Evolutionary conservation across 2,329 filamentous ascomycete genomes (phyloP).

Genomic region (Botryotinia convoluta): DNA sequence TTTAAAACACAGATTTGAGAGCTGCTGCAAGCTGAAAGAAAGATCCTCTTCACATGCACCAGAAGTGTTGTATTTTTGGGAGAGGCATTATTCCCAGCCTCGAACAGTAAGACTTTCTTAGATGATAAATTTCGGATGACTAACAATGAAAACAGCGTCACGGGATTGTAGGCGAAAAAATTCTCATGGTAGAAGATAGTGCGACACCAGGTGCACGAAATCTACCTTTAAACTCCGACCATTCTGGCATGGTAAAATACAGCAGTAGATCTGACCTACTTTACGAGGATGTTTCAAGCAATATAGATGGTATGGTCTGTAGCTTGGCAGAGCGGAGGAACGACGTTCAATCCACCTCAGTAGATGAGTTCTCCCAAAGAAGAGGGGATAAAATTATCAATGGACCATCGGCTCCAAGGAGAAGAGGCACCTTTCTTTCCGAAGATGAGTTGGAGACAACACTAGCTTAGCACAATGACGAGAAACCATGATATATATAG

Average conservation of each 20-base stretch:
- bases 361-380: not conserved
- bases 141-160: not conserved
- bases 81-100: constrained; percentile 3
- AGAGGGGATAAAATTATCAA: not conserved
- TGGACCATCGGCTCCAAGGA: not conserved
- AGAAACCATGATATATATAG: not conserved
- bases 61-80: constrained; percentile 19
- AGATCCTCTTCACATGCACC: not conserved
- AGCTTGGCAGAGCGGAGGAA: not conserved
- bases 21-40: not conserved
- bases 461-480: not conserved
- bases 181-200: constrained; percentile 14
- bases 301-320: constrained; percentile 3
- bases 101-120: not conserved
- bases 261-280: not conserved
- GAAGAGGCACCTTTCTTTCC: not conserved
- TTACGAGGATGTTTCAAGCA: constrained; percentile 14
- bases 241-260: constrained; percentile 20
- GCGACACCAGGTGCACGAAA: constrained; percentile 10
- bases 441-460: not conserved
- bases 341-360: not conserved
- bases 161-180: not conserved
- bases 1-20: constrained; percentile 10
- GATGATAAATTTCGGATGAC: not conserved
- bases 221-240: constrained; percentile 6